phyloP scores from a whole-genome alignment of 495 filamentous ascomycete species.

The Penicillium macrosclerotiorum region DNA sequence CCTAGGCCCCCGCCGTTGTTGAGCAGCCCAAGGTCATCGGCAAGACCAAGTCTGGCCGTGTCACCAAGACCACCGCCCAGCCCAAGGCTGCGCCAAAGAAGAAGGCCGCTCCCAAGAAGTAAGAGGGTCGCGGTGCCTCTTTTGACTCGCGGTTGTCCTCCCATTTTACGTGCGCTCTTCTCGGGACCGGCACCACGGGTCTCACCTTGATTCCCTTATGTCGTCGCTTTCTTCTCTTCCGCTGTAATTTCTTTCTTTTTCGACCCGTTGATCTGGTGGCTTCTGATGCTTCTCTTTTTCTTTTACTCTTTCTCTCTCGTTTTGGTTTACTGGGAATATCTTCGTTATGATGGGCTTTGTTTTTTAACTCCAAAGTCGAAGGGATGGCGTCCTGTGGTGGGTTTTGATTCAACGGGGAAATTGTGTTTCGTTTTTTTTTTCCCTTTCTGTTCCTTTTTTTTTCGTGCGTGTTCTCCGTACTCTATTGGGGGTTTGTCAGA shows the following conservation, averaged over 20 bases:
- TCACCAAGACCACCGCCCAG: slow-evolving; percentile 66
- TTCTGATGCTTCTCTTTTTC: slow-evolving; percentile 18
- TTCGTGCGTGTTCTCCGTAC: background rate
- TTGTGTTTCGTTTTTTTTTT: slow-evolving; percentile 21
- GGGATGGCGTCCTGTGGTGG: slow-evolving; percentile 46
- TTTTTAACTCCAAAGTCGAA: slow-evolving; percentile 27
- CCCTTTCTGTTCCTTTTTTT: background rate
- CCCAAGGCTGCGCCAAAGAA: slow-evolving; percentile 59
- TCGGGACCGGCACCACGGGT: slow-evolving; percentile 15
- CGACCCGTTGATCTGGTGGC: slow-evolving; percentile 24
- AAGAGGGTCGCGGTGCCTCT: slow-evolving; percentile 16
- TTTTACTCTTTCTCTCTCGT: slow-evolving; percentile 17
- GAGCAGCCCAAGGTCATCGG: slow-evolving; percentile 71
- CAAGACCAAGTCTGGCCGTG: slow-evolving; percentile 90
- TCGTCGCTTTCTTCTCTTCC: slow-evolving; percentile 26
- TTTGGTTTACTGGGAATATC: slow-evolving; percentile 40
- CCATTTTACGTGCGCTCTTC: slow-evolving; percentile 31
- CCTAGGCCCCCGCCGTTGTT: slow-evolving; percentile 62
- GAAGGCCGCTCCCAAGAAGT: slow-evolving; percentile 61
- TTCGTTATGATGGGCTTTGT: slow-evolving; percentile 31
- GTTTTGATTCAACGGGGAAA: slow-evolving; percentile 36
- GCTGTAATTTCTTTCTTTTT: slow-evolving; percentile 29
- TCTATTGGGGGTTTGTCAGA: background rate
- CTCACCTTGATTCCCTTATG: slow-evolving; percentile 5
- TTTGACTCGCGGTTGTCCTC: slow-evolving; percentile 19